Evolutionary conservation across 1,139 yeast genomes (phyloP), one percentile per base, ranked within the genome.

Genomic region (Candida dubliniensis): DNA sequence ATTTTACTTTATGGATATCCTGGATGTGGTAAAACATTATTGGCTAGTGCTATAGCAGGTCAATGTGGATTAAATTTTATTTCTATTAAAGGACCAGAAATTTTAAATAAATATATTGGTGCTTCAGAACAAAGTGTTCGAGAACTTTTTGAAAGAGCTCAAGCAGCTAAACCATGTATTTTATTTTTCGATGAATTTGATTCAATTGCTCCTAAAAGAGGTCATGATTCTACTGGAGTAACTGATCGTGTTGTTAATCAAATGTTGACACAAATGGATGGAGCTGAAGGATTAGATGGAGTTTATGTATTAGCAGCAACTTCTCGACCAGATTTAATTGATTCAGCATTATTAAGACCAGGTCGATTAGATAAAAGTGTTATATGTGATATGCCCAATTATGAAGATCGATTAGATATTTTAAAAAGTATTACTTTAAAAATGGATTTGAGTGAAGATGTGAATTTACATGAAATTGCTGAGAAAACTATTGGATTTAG

Each of bases 241-340:
- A 93, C 99, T 1, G 99, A 93, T 62, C 78, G 99, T 58, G 97
- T 93, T 34, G 99, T 93, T 34, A 95, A 95, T 64, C 99, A 93
- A 61, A 81, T 93, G 83, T 78, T 93, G 58, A 93, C 99, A 0
- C 98, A 95, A 62, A 90, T 93, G 96, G 99, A 93, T 66, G 99
- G 99, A 68, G 98, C 98, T 1, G 99, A 93, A 63, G 98, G 98
- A 0, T 71, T 91, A 31, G 97, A 91, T 57, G 98, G 98, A 0
- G 99, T 95, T 2, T 93, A 93, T 59, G 96, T 95, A 1, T 71
- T 93, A 29, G 99, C 98, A 0, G 99, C 99, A 1, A 95, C 99
- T 0, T 83, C 93, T 56, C 76, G 99, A 55, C 98, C 98, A 0
- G 98, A 93, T 59, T 74, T 93, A 56, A 91, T 95, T 54, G 99